Evolutionary conservation across 2,329 filamentous ascomycete species (phyloP), one percentile per base, ranked within the genome.

Genomic region (Calonectria pteridis): DNA sequence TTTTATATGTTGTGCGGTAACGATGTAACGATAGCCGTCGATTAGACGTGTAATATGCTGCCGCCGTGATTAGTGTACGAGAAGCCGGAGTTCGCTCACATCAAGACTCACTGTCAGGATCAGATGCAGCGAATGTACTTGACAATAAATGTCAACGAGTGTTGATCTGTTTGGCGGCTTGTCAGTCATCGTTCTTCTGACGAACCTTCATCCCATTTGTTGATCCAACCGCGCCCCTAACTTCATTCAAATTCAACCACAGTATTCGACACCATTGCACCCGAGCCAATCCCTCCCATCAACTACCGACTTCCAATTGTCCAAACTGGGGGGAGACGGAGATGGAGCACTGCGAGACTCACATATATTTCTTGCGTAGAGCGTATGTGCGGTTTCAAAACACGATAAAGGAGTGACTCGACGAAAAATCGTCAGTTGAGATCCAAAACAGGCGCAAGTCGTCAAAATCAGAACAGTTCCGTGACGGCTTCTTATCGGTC

Each of bases 61-160:
- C 10, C 13, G 10, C 28, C 58, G 6, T 29, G 29, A 63, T 80
- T 35, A 80, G 75, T 29, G 51, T 35, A 23, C 9, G 28, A 46
- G 11, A 37, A 16, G 6, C 18, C 7, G 6, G n/a, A 63, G 23
- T 40, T 1, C 29, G 14, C 29, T 35, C 50, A 26, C 4, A 35
- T 23, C 1, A 31, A n/a, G 28, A 80, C 83, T 82, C 51, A 84
- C 83, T 87, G 88, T 89, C 88, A 89, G 87, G 84, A 82, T 80
- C 78, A 80, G 80, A 82, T 84, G 79, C 78, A 91, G 89, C 86
- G 90, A 91, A 85, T 89, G 89, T 89, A 90, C 86, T 89, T 90
- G 89, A 91, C 88, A 86, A 82, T 79, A 82, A 77, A 75, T 85
- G 85, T 88, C 87, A 90, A 90, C 81, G 87, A 90, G 85, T 82